Conservation (phyloP, 2,329 filamentous ascomycete species). For the Ceratocystiopsis brevicomis region DNA sequence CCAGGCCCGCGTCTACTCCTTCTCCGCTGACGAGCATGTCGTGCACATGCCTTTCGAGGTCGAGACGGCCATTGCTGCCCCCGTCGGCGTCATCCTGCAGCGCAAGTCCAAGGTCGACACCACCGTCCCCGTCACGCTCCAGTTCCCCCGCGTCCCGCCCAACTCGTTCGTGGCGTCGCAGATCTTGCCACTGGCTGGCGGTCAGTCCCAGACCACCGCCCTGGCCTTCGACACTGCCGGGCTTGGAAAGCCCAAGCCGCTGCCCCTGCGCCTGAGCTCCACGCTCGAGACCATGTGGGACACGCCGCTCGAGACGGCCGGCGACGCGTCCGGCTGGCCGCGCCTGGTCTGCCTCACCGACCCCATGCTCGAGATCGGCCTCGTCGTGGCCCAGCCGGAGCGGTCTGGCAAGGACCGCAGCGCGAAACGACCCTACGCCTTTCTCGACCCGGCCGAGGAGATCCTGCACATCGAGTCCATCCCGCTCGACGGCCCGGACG, state of each 20-base stretch:
- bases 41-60: slow-evolving; percentile 91
- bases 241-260: slow-evolving; percentile 33
- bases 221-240: slow-evolving; percentile 38
- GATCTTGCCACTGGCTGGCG: slow-evolving; percentile 22
- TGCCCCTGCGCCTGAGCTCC: slow-evolving; percentile 31
- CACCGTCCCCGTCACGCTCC: slow-evolving; percentile 31
- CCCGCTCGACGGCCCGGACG: slow-evolving; percentile 23
- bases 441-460: slow-evolving; percentile 61
- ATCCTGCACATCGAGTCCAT: slow-evolving; percentile 63
- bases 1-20: slow-evolving; percentile 83
- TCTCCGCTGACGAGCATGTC: slow-evolving; percentile 72
- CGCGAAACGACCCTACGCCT: slow-evolving; percentile 20
- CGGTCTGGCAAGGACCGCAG: slow-evolving; percentile 18
- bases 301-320: slow-evolving; percentile 26
- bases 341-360: slow-evolving; percentile 70
- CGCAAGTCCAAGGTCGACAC: slow-evolving; percentile 44
- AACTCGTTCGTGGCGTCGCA: slow-evolving; percentile 70
- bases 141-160: slow-evolving; percentile 45
- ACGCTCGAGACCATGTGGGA: slow-evolving; percentile 42
- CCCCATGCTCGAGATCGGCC: slow-evolving; percentile 66
- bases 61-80: slow-evolving; percentile 65
- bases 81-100: slow-evolving; percentile 70
- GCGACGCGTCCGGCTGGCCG: slow-evolving; percentile 45
- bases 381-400: slow-evolving; percentile 49
- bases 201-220: slow-evolving; percentile 18